These are phyloP conservation scores for Saturnispora sekii DNA, from an alignment of 805 yeast species.

Conservation along the genomic window DNA sequence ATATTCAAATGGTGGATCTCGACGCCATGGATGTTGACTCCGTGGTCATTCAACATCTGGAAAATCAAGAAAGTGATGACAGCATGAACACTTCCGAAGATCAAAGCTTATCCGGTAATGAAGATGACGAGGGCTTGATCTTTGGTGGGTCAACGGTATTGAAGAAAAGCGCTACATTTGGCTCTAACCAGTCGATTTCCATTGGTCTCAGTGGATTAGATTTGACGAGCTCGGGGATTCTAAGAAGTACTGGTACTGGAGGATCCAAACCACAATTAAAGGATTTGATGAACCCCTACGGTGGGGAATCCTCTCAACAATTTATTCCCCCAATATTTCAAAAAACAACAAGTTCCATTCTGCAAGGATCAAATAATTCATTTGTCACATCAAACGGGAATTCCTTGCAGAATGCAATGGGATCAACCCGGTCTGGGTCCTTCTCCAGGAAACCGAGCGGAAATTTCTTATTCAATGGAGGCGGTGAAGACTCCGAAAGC, in stretches of 20 bases:
- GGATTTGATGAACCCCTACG: background rate
- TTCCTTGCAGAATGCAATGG: too few species aligned
- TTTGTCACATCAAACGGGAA: too few species aligned
- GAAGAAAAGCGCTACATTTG: slow-evolving; percentile 4
- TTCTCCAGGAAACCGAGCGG: too few species aligned
- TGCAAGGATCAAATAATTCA: too few species aligned
- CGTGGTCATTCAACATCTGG: slow-evolving; percentile 3
- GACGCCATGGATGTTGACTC: slow-evolving; percentile 19
- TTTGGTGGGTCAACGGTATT: background rate
- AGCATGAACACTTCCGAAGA: background rate
- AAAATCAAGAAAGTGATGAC: slow-evolving; percentile 3
- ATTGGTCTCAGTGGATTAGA: slow-evolving; percentile 26
- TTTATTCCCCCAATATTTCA: background rate
- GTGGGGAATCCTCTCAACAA: too few species aligned
- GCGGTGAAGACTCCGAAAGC: slow-evolving; percentile 9
- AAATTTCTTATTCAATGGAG: background rate
- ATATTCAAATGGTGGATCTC: slow-evolving; percentile 28
- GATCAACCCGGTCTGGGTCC: too few species aligned
- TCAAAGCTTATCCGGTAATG: background rate
- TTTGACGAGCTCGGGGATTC: slow-evolving; percentile 21
- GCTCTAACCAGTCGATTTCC: slow-evolving; percentile 13
- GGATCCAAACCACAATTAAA: slow-evolving; percentile 24
- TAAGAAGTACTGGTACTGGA: slow-evolving; percentile 19
- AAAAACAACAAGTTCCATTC: background rate
- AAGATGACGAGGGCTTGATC: background rate